Percentiles rank a stretch among this genome's conserved stretches.
phyloP scores from a whole-genome alignment of 495 filamentous ascomycete species.

The Penicillium maclennaniae region DNA sequence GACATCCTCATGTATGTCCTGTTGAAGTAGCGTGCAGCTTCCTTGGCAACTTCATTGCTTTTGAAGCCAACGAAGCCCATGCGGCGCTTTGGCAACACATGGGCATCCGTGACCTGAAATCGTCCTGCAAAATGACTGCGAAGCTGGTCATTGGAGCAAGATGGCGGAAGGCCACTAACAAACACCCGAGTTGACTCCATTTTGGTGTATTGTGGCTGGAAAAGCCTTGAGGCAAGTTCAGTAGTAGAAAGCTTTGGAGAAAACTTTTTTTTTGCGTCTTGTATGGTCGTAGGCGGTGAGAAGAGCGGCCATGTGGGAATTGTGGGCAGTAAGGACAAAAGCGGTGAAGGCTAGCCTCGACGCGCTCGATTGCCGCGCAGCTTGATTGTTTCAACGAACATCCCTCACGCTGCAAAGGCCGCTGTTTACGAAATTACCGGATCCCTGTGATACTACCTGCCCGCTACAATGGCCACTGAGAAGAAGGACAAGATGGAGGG shows the following conservation, averaged over 20 bases:
- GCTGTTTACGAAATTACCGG: neutral
- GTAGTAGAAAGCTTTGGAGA: constrained; percentile 13
- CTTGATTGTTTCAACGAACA: neutral
- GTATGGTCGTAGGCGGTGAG: constrained; percentile 39
- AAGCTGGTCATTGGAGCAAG: constrained; percentile 72
- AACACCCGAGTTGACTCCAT: constrained; percentile 73
- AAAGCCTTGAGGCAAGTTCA: constrained; percentile 16
- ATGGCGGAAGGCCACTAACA: constrained; percentile 78
- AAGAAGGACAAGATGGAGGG: constrained; percentile 70
- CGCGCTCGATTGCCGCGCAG: constrained; percentile 2
- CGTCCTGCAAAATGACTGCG: constrained; percentile 79
- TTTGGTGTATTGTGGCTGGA: constrained; percentile 19
- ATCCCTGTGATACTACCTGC: neutral
- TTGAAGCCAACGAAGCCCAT: constrained; percentile 98
- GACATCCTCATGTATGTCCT: constrained; percentile 93
- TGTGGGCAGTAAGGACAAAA: constrained; percentile 16
- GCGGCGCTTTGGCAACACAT: constrained; percentile 78
- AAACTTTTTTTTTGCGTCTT: constrained; percentile 36
- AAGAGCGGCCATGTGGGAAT: constrained; percentile 11
- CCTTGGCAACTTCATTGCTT: constrained; percentile 68
- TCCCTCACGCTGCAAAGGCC: neutral
- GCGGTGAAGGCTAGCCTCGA: constrained; percentile 2
- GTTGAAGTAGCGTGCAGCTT: constrained; percentile 92
- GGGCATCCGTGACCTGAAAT: constrained; percentile 79
- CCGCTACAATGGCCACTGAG: constrained; percentile 47